Base-by-base conservation (phyloP, 2,329 filamentous ascomycete species). In the Xylariaceae sp. region DNA sequence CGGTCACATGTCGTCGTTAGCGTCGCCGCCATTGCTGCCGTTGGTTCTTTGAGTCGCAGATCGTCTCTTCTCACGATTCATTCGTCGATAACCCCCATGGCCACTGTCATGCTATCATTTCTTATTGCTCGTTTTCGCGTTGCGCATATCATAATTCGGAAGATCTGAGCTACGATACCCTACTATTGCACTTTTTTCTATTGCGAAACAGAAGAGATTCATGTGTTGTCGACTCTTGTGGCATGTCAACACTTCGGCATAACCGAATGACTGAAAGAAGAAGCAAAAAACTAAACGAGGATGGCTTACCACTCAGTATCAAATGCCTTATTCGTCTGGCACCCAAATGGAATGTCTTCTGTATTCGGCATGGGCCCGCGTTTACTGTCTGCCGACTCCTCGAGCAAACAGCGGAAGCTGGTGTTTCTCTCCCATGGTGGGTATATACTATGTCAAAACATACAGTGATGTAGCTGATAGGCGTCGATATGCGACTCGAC, bases 141-240 rank as follows among this genome's bases (percentile, higher is more conserved):
- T 58, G 54, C 50, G 44, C 50, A 52, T 22, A 48, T 53, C 51
- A 53, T 58, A 47, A 56, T 54, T 56, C 41, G 50, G 54, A 53
- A 56, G 39, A 56, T 42, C 45, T 49, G 51, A 55, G 54, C 54
- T 51, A 54, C 56, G 56, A 58, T 58, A 58, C 56, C 56, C 56
- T 56, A 47, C 54, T 54, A 47, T 54, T 43, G 13, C 10, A 22
- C 12, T 42, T 18, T 19, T 41, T 26, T 42, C 16, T 21, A 51
- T 49, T 58, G 51, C 51, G 54, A 56, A 58, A 7, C 43, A 56
- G 36, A 54, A 54, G n/a, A 49, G 29, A 56, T 45, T 40, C 47
- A 51, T 53, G 44, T 36, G 43, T 42, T 22, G 41, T 39, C 51
- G 47, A 51, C 41, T 53, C 40, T 21, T 34, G 45, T 54, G 47